These are phyloP conservation scores for Aspergillus neoniger DNA, from an alignment of 2,329 filamentous ascomycete genomes.

Conservation along the genomic window DNA sequence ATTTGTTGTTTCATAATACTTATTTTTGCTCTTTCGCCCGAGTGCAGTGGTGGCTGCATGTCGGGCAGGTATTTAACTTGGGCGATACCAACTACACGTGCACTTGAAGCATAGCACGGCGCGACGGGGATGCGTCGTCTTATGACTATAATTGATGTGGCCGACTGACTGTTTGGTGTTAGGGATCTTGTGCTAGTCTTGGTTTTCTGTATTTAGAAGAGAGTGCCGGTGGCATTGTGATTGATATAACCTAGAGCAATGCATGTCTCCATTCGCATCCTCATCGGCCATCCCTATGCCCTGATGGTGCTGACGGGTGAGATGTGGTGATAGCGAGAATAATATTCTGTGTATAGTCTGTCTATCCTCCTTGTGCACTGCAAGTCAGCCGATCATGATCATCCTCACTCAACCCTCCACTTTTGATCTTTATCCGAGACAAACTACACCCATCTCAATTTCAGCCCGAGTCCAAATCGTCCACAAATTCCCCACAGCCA, in stretches of 20 bases:
- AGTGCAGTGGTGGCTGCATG: neutral
- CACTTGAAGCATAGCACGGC: conserved; percentile 24
- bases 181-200: conserved; percentile 5
- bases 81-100: conserved; percentile 15
- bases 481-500: too few species aligned
- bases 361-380: neutral
- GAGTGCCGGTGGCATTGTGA: neutral
- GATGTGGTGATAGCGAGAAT: neutral
- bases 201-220: conserved; percentile 15
- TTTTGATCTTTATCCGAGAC: neutral
- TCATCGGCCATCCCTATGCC: neutral
- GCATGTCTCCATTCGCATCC: neutral
- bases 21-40: conserved; percentile 3
- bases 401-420: neutral
- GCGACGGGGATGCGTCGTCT: conserved; percentile 13
- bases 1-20: neutral
- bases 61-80: neutral
- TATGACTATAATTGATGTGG: conserved; percentile 12
- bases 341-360: neutral
- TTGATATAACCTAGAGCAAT: neutral
- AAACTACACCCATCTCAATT: neutral
- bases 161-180: conserved; percentile 5
- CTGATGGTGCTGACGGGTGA: neutral
- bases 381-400: neutral
- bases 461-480: too few species aligned